A percentile compares a stretch with the other conserved stretches of the same genome.
Evolutionary conservation across 495 filamentous ascomycete species (phyloP).

Genomic region (Mycothermus thermophilus): DNA sequence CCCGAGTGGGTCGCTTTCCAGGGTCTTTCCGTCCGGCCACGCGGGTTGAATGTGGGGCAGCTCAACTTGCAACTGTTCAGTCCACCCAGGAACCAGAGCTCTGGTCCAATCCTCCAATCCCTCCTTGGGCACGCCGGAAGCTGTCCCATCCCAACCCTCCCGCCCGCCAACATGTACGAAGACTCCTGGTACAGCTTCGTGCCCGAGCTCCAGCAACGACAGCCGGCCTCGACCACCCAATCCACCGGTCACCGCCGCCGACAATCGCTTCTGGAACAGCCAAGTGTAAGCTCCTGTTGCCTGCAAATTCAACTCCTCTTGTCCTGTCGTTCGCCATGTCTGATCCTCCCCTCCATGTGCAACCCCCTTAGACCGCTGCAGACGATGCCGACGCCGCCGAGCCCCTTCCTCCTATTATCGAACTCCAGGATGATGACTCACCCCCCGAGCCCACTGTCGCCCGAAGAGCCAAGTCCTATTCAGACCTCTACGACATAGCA

Average conservation of each 20-base stretch:
- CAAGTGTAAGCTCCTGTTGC: too few species aligned
- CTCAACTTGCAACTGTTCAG: too few species aligned
- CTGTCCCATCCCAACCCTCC: too few species aligned
- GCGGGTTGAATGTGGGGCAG: too few species aligned
- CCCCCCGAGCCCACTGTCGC: conserved; percentile 49
- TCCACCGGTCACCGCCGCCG: conserved; percentile 40
- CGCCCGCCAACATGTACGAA: too few species aligned
- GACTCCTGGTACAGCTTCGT: conserved; percentile 61
- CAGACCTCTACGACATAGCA: conserved; percentile 56
- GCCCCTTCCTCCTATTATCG: conserved; percentile 32
- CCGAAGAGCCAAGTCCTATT: conserved; percentile 60
- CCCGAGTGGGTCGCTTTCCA: too few species aligned
- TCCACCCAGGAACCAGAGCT: too few species aligned
- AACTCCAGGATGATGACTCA: conserved; percentile 33
- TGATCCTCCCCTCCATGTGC: neutral
- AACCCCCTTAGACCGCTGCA: conserved; percentile 20
- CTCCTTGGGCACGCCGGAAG: neutral
- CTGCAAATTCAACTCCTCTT: too few species aligned
- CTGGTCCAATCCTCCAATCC: too few species aligned
- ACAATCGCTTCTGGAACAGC: conserved; percentile 52
- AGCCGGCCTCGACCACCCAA: conserved; percentile 21
- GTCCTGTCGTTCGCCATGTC: too few species aligned
- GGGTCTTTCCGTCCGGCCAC: too few species aligned
- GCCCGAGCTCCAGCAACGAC: conserved; percentile 33
- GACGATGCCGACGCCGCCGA: conserved; percentile 23